Evolutionary conservation across 169 alveolate genomes (phyloP).

Genomic region (Babesia gibsoni): DNA sequence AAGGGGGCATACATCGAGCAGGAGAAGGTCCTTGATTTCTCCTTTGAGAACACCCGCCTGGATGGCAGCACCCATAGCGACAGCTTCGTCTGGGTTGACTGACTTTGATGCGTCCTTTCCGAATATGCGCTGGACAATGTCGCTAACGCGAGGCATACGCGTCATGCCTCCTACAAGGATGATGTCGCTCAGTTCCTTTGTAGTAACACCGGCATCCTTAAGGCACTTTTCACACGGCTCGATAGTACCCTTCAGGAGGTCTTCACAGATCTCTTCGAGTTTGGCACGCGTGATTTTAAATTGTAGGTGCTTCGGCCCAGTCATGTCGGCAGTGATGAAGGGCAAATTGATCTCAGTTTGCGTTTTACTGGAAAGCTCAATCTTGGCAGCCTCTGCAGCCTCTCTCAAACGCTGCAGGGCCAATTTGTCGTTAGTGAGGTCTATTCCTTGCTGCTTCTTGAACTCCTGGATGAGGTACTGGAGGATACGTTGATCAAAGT

Average conservation of each 20-base stretch:
- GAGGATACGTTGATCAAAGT: conserved; percentile 93
- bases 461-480: conserved; percentile 92
- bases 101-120: conserved; percentile 94
- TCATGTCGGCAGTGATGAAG: conserved; percentile 97
- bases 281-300: conserved; percentile 93
- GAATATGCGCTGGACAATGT: conserved; percentile 88
- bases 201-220: conserved; percentile 90
- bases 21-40: conserved; percentile 93
- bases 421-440: conserved; percentile 91
- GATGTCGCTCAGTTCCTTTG: conserved; percentile 92
- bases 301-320: conserved; percentile 97
- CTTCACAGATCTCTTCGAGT: conserved; percentile 89
- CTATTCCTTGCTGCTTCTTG: conserved; percentile 93
- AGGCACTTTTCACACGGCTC: conserved; percentile 95
- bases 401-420: conserved; percentile 97
- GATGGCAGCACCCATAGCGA: conserved; percentile 99
- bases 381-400: conserved; percentile 98
- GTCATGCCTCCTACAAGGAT: conserved; percentile 99
- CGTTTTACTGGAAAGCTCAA: conserved; percentile 91
- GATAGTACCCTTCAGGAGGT: conserved; percentile 88
- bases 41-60: conserved; percentile 98
- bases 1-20: conserved; percentile 95
- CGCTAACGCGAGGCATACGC: conserved; percentile 97
- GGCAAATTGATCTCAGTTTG: conserved; percentile 96
- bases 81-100: conserved; percentile 99